Percentiles rank a stretch among this genome's conserved stretches.
phyloP scores from a whole-genome alignment of 139 green algal genomes.

The Chlorella sp. region DNA sequence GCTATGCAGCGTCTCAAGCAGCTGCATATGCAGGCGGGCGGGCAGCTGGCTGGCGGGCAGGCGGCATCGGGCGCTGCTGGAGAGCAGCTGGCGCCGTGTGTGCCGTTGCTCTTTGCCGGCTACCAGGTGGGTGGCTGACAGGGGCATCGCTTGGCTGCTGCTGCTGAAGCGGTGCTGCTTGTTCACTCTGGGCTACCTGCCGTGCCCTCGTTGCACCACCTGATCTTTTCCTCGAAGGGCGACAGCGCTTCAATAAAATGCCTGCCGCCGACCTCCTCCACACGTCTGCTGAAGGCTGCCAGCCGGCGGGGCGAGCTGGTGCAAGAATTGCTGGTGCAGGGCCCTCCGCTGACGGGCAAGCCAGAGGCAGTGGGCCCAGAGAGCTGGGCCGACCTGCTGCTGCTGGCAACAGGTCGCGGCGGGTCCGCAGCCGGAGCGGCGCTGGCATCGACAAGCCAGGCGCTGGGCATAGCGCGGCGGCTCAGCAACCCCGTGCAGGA shows the following conservation, averaged over 20 bases:
- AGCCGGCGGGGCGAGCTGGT: slow-evolving; percentile 16
- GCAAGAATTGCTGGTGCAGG: not conserved
- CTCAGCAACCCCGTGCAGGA: slow-evolving; percentile 32
- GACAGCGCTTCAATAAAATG: not conserved
- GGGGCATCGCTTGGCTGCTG: not conserved
- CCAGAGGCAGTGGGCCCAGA: slow-evolving; percentile 20
- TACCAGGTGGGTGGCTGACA: not conserved
- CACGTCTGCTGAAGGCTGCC: not conserved
- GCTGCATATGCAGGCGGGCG: slow-evolving; percentile 15
- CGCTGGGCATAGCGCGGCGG: not conserved
- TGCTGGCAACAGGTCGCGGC: not conserved
- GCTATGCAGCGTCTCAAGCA: slow-evolving; percentile 32
- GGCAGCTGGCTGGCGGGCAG: not conserved
- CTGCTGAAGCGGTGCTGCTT: not conserved
- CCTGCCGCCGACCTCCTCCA: not conserved
- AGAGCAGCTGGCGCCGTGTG: not conserved
- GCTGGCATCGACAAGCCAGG: not conserved
- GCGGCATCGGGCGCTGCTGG: not conserved
- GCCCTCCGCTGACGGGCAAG: not conserved
- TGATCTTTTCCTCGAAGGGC: not conserved
- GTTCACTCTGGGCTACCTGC: not conserved
- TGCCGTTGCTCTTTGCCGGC: slow-evolving; percentile 18
- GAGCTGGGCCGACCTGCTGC: slow-evolving; percentile 29
- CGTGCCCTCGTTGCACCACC: not conserved
- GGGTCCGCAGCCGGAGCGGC: not conserved